Percentiles rank a stretch among this genome's conserved stretches.
phyloP scores from a whole-genome alignment of 108 stramenopile genomes.

The Cyclotella baltica region DNA sequence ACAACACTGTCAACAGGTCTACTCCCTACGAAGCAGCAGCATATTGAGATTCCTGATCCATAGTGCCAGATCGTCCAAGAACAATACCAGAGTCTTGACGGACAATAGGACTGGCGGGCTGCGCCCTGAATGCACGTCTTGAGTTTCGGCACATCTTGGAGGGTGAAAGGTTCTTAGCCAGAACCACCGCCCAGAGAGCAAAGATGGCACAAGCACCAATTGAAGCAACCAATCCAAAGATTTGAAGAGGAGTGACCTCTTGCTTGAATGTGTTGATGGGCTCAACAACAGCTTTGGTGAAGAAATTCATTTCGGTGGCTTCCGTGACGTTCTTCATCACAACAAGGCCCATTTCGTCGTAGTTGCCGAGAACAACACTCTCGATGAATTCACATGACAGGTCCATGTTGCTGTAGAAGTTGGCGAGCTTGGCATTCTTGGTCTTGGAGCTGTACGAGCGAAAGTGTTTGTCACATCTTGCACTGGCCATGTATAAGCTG shows the following conservation, averaged over 20 bases:
- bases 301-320: not conserved
- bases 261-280: constrained; percentile 18
- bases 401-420: constrained; percentile 40
- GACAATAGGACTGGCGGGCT: not conserved
- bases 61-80: constrained; percentile 1
- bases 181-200: constrained; percentile 16
- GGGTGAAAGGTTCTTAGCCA: not conserved
- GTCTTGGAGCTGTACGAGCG: constrained; percentile 20
- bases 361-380: constrained; percentile 69
- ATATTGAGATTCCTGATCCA: not conserved
- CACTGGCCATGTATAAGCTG: constrained; percentile 29
- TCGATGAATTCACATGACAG: constrained; percentile 75
- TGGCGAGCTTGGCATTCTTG: constrained; percentile 39
- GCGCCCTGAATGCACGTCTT: not conserved
- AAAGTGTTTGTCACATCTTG: constrained; percentile 81
- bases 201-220: constrained; percentile 26
- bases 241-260: constrained; percentile 43
- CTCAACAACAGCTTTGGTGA: not conserved
- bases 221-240: constrained; percentile 30
- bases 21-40: not conserved
- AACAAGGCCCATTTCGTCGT: constrained; percentile 80
- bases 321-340: constrained; percentile 28
- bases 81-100: constrained; percentile 15
- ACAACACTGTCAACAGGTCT: too few relatives aligned
- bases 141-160: not conserved